Evolutionary conservation across 2,329 filamentous ascomycete genomes (phyloP), one percentile per base, ranked within the genome.

Genomic region (Rutstroemia sydowiana): DNA sequence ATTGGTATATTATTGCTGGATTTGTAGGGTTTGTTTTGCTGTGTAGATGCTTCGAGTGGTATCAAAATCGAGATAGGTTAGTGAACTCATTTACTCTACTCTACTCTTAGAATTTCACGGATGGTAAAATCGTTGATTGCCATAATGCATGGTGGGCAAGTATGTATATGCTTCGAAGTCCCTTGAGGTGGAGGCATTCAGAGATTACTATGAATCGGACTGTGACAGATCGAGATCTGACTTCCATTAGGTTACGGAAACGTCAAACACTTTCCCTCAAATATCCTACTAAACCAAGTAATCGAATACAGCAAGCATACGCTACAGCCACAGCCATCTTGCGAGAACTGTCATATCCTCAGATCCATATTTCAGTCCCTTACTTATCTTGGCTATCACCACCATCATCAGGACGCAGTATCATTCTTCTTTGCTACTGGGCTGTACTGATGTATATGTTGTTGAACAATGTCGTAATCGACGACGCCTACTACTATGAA

Each of bases 401-500:
- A 11, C 79, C 78, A 20, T 73, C 80, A 0, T 66, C 78, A 36
- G 80, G 81, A n/a, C 76, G 76, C 20, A 63, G 78, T 5, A 61
- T 83, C 11, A 61, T 78, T 26, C 66, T 84, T 2, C 61, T 75
- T 11, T 69, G 69, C 55, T 84, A 84, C 66, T 83, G 79, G 78
- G 72, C 75, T 36, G 69, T 82, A 54, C 68, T 84, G 45, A 68
- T 77, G 51, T 79, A 76, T 65, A 77, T 82, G 71, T 78, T 81
- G 73, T 69, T 70, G 2, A 69, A 71, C 55, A 68, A 69, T 20
- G 75, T 73, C 45, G 65, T 80, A 41, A 58, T 73, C 41, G 61
- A 74, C 23, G 80, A 83, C 56, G 72, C 70, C 39, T 76, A 76
- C 58, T 82, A 75, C 63, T 82, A 74, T 71, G 82, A 86, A 64